Conservation (phyloP, 352 stramenopile species). For the Phytophthora pseudosyringae region DNA sequence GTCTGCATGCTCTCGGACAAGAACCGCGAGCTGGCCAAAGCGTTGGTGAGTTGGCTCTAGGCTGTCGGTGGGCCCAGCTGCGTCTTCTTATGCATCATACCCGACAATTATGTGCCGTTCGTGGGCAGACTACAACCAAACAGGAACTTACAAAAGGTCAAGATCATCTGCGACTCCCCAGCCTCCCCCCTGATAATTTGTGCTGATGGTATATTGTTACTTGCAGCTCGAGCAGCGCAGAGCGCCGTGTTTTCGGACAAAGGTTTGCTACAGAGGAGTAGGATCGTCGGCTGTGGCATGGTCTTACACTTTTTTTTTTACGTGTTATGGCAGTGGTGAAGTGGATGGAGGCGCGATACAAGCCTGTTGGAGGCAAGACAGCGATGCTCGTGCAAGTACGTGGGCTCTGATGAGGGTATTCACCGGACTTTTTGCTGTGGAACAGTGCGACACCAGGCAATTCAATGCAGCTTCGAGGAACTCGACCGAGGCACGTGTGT, state of each 20-base stretch:
- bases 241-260: slow-evolving; percentile 39
- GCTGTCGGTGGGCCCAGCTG: background rate
- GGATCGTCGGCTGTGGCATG: background rate
- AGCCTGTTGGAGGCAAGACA: slow-evolving; percentile 21
- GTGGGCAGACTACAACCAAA: slow-evolving; percentile 56
- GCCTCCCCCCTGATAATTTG: background rate
- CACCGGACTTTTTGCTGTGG: slow-evolving; percentile 5
- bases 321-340: slow-evolving; percentile 27
- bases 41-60: slow-evolving; percentile 45
- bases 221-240: slow-evolving; percentile 33
- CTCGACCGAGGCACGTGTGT: slow-evolving; percentile 8
- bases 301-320: slow-evolving; percentile 4
- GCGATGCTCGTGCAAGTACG: background rate
- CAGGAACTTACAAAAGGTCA: slow-evolving; percentile 60
- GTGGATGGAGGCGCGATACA: slow-evolving; percentile 38
- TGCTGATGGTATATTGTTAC: slow-evolving; percentile 3
- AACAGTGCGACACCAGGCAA: slow-evolving; percentile 34
- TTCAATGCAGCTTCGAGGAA: slow-evolving; percentile 37
- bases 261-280: slow-evolving; percentile 21
- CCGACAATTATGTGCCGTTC: background rate
- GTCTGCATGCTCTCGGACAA: slow-evolving; percentile 50
- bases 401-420: background rate
- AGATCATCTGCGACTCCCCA: background rate
- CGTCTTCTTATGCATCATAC: background rate
- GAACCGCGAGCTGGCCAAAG: slow-evolving; percentile 70